Evolutionary conservation across 176 grass and related monocot genomes (phyloP).

Genomic region (Carex scoparia): DNA sequence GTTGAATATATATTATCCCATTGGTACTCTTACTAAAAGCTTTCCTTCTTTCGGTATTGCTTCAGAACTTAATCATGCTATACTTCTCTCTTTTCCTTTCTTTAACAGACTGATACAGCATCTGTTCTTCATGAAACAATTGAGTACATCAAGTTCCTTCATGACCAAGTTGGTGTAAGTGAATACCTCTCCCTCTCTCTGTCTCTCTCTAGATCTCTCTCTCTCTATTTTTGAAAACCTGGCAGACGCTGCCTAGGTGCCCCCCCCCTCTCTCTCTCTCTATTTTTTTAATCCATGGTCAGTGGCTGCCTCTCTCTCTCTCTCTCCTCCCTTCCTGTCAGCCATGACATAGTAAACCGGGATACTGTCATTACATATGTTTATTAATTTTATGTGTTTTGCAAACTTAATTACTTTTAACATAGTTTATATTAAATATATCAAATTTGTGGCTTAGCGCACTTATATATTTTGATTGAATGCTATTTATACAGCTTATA

Average conservation of each 20-base stretch:
- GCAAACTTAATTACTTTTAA: background rate
- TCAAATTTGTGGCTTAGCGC: background rate
- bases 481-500: background rate
- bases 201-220: background rate
- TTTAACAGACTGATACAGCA: conserved; percentile 91
- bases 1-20: conserved; percentile 45
- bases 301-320: background rate
- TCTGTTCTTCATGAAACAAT: conserved; percentile 99
- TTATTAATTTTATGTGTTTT: background rate
- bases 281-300: background rate
- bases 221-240: background rate
- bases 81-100: conserved; percentile 38
- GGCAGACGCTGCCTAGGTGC: too few species aligned
- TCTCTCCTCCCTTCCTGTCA: background rate
- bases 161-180: conserved; percentile 95
- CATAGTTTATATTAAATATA: background rate
- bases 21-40: conserved; percentile 34
- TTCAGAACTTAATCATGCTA: conserved; percentile 33
- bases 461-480: background rate
- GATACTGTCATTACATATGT: background rate
- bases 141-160: conserved; percentile 99
- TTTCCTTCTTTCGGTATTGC: conserved; percentile 39
- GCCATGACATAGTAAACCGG: background rate
- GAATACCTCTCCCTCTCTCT: background rate
- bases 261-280: background rate